phyloP scores from a whole-genome alignment of 805 yeast genomes.

The Wickerhamomyces strasburgensis region DNA sequence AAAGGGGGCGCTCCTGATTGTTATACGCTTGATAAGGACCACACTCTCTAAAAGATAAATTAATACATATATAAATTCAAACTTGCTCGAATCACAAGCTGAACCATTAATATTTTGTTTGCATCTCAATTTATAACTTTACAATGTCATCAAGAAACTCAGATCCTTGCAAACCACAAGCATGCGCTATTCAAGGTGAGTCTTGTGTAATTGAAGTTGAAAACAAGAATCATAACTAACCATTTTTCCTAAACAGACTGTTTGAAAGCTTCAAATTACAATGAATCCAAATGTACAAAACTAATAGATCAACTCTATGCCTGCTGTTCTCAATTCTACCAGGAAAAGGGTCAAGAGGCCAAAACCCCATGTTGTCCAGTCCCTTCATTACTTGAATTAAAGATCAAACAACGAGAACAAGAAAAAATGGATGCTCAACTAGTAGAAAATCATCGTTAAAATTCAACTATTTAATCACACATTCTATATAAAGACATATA shows the following conservation, averaged over 20 bases:
- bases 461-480: not conserved
- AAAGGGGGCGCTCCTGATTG: too few species aligned
- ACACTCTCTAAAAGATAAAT: too few species aligned
- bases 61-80: too few species aligned
- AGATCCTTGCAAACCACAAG: slow-evolving; percentile 66
- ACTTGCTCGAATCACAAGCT: too few species aligned
- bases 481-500: not conserved
- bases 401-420: slow-evolving; percentile 57
- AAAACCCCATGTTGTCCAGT: slow-evolving; percentile 76
- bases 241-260: slow-evolving; percentile 49
- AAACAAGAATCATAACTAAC: not conserved
- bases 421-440: slow-evolving; percentile 58
- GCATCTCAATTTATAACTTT: too few species aligned
- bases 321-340: slow-evolving; percentile 70
- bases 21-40: too few species aligned
- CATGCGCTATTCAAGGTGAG: slow-evolving; percentile 75
- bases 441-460: slow-evolving; percentile 18
- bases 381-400: slow-evolving; percentile 54
- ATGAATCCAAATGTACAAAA: slow-evolving; percentile 70
- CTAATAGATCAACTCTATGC: slow-evolving; percentile 65
- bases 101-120: too few species aligned
- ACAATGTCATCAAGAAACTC: slow-evolving; percentile 5
- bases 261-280: slow-evolving; percentile 51
- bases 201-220: slow-evolving; percentile 11
- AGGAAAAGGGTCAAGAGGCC: slow-evolving; percentile 51